These are phyloP conservation scores for Fusarium pseudograminearum DNA, from an alignment of 2,329 filamentous ascomycete species.

Conservation along the genomic window DNA sequence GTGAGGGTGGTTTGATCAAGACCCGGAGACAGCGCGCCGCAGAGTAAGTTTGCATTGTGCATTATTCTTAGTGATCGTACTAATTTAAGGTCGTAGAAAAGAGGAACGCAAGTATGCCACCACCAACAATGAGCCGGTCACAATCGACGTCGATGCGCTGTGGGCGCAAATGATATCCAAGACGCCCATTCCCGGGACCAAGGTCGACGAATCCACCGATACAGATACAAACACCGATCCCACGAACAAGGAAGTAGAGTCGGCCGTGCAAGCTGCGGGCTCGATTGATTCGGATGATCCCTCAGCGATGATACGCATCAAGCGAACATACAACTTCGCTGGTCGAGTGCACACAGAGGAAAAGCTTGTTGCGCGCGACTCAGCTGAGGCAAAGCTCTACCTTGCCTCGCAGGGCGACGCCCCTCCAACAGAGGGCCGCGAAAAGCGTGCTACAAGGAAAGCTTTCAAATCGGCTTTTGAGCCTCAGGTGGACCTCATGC, in stretches of 20 bases:
- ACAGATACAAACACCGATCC: conserved; percentile 9
- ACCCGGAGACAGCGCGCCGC: conserved; percentile 76
- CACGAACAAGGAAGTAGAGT: conserved; percentile 12
- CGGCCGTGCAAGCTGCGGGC: conserved; percentile 13
- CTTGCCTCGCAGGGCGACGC: conserved; percentile 62
- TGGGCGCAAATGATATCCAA: conserved; percentile 75
- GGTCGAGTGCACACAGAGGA: conserved; percentile 79
- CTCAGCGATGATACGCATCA: conserved; percentile 69
- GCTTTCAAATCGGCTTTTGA: conserved; percentile 74
- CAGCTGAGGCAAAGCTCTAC: conserved; percentile 74
- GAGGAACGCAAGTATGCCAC: conserved; percentile 67
- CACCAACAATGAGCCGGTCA: conserved; percentile 69
- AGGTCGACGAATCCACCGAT: conserved; percentile 16
- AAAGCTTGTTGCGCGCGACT: conserved; percentile 73
- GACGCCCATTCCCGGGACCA: conserved; percentile 29
- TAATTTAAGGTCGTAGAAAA: conserved; percentile 57
- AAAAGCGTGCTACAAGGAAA: conserved; percentile 62
- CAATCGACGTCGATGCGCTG: conserved; percentile 77
- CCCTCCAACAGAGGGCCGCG: conserved; percentile 47
- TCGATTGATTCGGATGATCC: conserved; percentile 38
- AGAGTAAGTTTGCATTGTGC: conserved; percentile 61
- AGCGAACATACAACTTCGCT: conserved; percentile 80
- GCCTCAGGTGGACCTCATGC: conserved; percentile 60
- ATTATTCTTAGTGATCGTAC: neutral
- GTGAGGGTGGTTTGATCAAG: conserved; percentile 75